Evolutionary conservation across 1,284 basidiomycete species (phyloP).

Genomic region (Veloboletus limbatus): DNA sequence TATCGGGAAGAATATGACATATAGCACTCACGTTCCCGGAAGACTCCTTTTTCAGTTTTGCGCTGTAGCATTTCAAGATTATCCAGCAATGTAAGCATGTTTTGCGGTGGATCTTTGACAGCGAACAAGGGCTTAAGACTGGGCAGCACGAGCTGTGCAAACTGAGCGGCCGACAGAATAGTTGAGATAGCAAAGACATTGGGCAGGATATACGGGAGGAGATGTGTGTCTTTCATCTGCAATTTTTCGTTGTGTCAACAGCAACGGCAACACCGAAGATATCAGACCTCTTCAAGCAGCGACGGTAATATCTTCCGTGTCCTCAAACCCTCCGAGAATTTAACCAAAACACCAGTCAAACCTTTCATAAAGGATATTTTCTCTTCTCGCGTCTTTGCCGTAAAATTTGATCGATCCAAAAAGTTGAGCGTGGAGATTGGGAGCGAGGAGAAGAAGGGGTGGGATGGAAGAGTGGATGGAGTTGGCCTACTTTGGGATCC

Average conservation of each 20-base stretch:
- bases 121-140: constrained; percentile 88
- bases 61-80: constrained; percentile 85
- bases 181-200: constrained; percentile 94
- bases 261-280: constrained; percentile 1
- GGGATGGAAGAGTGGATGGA: constrained; percentile 75
- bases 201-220: constrained; percentile 95
- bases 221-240: constrained; percentile 89
- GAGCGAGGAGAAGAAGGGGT: constrained; percentile 94
- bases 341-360: constrained; percentile 75
- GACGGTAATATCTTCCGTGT: constrained; percentile 93
- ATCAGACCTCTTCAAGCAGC: constrained; percentile 83
- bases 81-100: constrained; percentile 90
- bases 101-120: constrained; percentile 95
- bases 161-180: constrained; percentile 76
- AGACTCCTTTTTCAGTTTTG: constrained; percentile 86
- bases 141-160: constrained; percentile 79
- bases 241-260: constrained; percentile 11
- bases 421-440: constrained; percentile 97
- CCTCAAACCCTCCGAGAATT: constrained; percentile 85
- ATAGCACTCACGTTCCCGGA: constrained; percentile 76
- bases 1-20: neutral
- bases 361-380: constrained; percentile 97
- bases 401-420: constrained; percentile 93
- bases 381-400: constrained; percentile 91
- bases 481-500: constrained; percentile 71